These are phyloP conservation scores for Nelumbo lutea DNA, from an alignment of 164 flowering plant species.

Conservation along the genomic window DNA sequence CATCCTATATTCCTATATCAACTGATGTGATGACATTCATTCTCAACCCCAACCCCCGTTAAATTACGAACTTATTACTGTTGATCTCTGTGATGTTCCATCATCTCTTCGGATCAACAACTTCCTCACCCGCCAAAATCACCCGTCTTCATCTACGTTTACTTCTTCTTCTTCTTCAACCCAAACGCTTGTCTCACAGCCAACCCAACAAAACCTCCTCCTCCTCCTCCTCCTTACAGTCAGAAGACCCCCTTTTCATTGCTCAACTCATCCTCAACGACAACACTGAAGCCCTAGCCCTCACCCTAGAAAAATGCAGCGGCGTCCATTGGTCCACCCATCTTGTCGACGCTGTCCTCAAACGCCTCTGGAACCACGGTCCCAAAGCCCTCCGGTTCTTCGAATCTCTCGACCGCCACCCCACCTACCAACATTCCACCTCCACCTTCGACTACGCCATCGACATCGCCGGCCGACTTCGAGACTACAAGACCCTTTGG, in stretches of 20 bases:
- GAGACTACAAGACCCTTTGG: slow-evolving; percentile 56
- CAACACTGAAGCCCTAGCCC: slow-evolving; percentile 26
- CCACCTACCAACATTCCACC: slow-evolving; percentile 42
- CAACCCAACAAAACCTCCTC: slow-evolving; percentile 20
- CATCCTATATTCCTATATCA: too few relatives aligned
- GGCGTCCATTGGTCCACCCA: slow-evolving; percentile 44
- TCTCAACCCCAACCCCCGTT: too few relatives aligned
- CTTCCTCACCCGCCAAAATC: neutral
- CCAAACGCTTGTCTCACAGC: slow-evolving; percentile 6
- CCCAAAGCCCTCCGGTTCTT: slow-evolving; percentile 80
- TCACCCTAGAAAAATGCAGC: slow-evolving; percentile 19
- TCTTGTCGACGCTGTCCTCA: slow-evolving; percentile 52
- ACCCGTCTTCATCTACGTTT: neutral
- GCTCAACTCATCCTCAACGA: slow-evolving; percentile 38
- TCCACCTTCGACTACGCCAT: slow-evolving; percentile 73
- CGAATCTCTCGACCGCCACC: slow-evolving; percentile 45
- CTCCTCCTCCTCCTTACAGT: slow-evolving; percentile 22
- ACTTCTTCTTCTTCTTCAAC: neutral
- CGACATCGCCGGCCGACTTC: slow-evolving; percentile 73
- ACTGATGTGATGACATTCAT: too few relatives aligned
- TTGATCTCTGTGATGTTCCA: too few relatives aligned
- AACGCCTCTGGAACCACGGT: slow-evolving; percentile 86
- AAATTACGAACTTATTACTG: too few relatives aligned
- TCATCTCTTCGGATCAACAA: neutral
- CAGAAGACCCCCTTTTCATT: slow-evolving; percentile 22